Evolutionary conservation across 306 rosid genomes (phyloP).

Genomic region (Pyrus communis): DNA sequence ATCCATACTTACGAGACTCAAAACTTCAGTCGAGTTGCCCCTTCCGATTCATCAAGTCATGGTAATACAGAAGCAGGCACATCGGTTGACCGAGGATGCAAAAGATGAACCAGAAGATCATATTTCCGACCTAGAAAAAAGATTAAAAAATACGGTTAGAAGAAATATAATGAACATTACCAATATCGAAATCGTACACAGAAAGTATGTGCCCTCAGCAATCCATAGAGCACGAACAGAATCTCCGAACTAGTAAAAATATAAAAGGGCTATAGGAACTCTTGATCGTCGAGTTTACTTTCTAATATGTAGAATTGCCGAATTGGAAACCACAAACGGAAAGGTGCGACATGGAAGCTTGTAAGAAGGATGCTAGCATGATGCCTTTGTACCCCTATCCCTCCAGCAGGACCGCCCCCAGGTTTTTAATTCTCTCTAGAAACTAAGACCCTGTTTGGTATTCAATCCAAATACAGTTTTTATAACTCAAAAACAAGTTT

Average conservation of each 20-base stretch:
- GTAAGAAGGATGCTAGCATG: too few relatives aligned
- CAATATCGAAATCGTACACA: not conserved
- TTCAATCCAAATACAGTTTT: too few relatives aligned
- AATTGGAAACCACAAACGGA: too few relatives aligned
- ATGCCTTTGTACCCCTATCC: too few relatives aligned
- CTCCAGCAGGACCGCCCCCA: too few relatives aligned
- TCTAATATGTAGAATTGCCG: not conserved
- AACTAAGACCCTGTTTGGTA: too few relatives aligned
- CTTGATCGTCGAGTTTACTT: not conserved
- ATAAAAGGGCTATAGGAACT: not conserved
- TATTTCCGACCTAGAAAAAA: conserved; percentile 72
- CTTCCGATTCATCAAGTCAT: conserved; percentile 78
- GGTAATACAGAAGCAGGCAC: conserved; percentile 85
- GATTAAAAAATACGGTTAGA: not conserved
- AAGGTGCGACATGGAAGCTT: too few relatives aligned
- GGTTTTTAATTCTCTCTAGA: not conserved
- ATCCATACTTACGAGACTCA: not conserved
- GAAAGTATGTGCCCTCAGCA: not conserved
- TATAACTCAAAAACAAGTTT: too few relatives aligned
- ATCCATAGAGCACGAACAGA: not conserved
- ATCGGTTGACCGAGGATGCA: conserved; percentile 94
- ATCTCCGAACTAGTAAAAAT: not conserved
- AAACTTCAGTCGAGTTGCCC: conserved; percentile 30
- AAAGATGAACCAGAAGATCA: conserved; percentile 89
- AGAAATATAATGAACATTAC: not conserved